phyloP scores from a whole-genome alignment of 2,329 filamentous ascomycete genomes.

The Purpureocillium takamizusanense region DNA sequence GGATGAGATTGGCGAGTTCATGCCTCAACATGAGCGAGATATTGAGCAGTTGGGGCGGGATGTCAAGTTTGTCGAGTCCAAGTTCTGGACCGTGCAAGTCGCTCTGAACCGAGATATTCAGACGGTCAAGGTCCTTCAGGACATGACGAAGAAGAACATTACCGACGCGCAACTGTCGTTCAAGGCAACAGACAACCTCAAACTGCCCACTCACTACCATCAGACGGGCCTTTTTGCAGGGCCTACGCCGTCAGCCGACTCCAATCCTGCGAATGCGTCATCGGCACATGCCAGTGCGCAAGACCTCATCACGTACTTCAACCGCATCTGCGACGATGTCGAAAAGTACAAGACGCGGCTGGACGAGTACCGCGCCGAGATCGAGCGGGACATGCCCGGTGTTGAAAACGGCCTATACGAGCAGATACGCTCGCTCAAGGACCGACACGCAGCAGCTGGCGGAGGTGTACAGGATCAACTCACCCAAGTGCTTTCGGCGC shows the following conservation, averaged over 20 bases:
- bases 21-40: conserved; percentile 44
- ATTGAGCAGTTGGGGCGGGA: conserved; percentile 37
- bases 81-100: conserved; percentile 34
- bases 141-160: conserved; percentile 50
- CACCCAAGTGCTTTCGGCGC: conserved; percentile 25
- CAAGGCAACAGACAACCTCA: conserved; percentile 65
- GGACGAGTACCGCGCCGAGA: conserved; percentile 35
- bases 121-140: conserved; percentile 55
- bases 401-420: conserved; percentile 38
- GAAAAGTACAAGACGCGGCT: conserved; percentile 33
- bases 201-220: conserved; percentile 53
- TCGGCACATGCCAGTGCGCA: conserved; percentile 28
- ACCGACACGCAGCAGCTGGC: conserved; percentile 17
- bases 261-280: conserved; percentile 21
- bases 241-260: conserved; percentile 15
- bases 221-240: conserved; percentile 34
- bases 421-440: conserved; percentile 26
- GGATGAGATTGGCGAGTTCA: conserved; percentile 63
- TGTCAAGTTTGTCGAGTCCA: conserved; percentile 39
- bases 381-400: conserved; percentile 37
- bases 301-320: conserved; percentile 35
- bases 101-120: conserved; percentile 47
- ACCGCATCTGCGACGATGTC: conserved; percentile 32
- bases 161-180: conserved; percentile 64
- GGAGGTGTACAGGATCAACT: conserved; percentile 27